Evolutionary conservation across 768 basidiomycete genomes (phyloP), one percentile per base, ranked within the genome.

Genomic region (Podaxis pistillaris): DNA sequence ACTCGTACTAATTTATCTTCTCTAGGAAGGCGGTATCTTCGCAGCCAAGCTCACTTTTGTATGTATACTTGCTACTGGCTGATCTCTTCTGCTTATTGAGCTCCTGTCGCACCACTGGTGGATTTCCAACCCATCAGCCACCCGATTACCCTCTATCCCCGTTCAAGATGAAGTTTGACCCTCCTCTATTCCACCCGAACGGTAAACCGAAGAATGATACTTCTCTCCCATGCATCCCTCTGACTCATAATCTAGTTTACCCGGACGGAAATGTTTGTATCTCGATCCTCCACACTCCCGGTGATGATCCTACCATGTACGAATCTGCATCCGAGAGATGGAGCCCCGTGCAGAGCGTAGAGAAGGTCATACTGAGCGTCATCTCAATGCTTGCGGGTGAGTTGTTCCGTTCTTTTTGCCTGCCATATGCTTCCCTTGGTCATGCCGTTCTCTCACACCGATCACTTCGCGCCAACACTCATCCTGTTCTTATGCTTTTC

Each of bases 81-180:
- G 12, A 49, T 49, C 57, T 57, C 26, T 44, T 26, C 38, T 57
- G 8, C 46, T 38, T 30, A 57, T 36, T 26, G 22, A 59, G 28
- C 36, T 51, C 54, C 64, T 52, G 51, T 24, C 60, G 37, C 59
- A 60, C 55, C 24, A 53, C 55, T 64, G 44, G 30, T 66, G 54
- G 64, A 55, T 60, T 28, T 51, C 36, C 19, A 30, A 52, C 26
- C 50, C 54, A 37, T 41, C 58, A 94, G 94, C 95, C 95, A 0
- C 72, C 83, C 41, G 97, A 99, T 72, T 99, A 99, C 76, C 97
- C 97, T 36, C 79, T 99, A 69, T 96, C 93, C 57, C 97, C 97
- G 19, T 98, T 98, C 88, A 98, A 95, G 79, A 98, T 99, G 97
- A 94, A 86, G 71, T 99, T 99, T 70, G 95, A 98, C 50, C 97